phyloP scores from a whole-genome alignment of 1,139 yeast genomes.

The Blastobotrys persicus region DNA sequence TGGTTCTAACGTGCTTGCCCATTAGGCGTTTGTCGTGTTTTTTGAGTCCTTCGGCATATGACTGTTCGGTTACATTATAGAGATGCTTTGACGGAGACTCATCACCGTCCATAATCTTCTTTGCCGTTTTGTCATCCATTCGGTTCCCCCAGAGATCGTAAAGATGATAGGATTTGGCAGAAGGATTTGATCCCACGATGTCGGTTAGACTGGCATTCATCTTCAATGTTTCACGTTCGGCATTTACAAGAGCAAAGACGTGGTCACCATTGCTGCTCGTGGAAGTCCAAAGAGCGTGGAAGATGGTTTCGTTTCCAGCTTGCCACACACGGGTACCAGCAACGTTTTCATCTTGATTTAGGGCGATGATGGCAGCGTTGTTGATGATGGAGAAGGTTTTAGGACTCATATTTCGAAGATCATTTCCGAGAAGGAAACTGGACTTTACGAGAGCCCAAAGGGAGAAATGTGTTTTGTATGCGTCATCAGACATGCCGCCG shows the following conservation, averaged over 20 bases:
- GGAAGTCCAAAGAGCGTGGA: constrained; percentile 26
- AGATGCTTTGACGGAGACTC: constrained; percentile 10
- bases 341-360: constrained; percentile 32
- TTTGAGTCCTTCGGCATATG: constrained; percentile 19
- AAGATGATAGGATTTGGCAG: constrained; percentile 22
- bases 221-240: constrained; percentile 22
- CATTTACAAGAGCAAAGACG: constrained; percentile 31
- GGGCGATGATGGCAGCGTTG: constrained; percentile 31
- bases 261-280: constrained; percentile 27
- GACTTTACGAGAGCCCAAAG: constrained; percentile 36
- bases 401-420: constrained; percentile 28
- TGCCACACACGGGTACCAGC: constrained; percentile 27
- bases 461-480: constrained; percentile 20
- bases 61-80: constrained; percentile 19
- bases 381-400: constrained; percentile 27
- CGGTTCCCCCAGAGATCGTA: constrained; percentile 28
- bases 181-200: constrained; percentile 20
- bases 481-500: constrained; percentile 33
- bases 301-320: constrained; percentile 18
- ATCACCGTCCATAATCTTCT: constrained; percentile 10
- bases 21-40: constrained; percentile 18
- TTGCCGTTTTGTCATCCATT: constrained; percentile 15
- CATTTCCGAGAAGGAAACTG: constrained; percentile 32
- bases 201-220: constrained; percentile 25
- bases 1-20: constrained; percentile 19